Evolutionary conservation across 768 basidiomycete species (phyloP), one percentile per base, ranked within the genome.

Genomic region (Tylopilus subfusipes): DNA sequence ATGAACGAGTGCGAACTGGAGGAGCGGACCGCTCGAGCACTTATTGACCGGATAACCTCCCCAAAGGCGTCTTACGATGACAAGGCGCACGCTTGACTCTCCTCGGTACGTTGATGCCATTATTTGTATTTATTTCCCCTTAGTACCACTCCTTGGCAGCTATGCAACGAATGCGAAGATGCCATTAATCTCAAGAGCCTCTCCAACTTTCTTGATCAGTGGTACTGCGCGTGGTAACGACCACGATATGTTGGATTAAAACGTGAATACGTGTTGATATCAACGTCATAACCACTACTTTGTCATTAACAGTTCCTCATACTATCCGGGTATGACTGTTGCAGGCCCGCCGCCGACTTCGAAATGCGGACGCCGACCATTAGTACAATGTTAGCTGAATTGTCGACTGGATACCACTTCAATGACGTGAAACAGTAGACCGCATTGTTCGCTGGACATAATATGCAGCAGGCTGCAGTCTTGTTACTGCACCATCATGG

Each of bases 1-100:
- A 59, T 56, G 49, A 50, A 34, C 27, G 52, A 68, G 16, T 67
- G 64, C 25, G 56, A 27, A 33, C 34, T 67, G 46, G 66, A 67
- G 4, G 57, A 58, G 47, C 49, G 40, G 39, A 59, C 25, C 18
- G 64, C 66, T 33, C 57, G 53, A 44, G 55, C 63, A 44, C 64
- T 67, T 12, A 53, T 38, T 29, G 46, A 25, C 11, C 61, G 61
- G n/a, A 36, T 68, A 5, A 36, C 29, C 27, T 43, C 24, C 24
- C 47, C 39, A 25, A 56, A 46, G 42, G 39, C 43, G 18, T 22
- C 27, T 40, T 31, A 24, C 29, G 19, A 21, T 24, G 42, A 38
- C 39, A 21, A 10, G 29, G 47, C 31, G 22, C 21, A 31, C 12
- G 9, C 36, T 29, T 40, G 42, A 44, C 9, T 48, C 39, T 34